Evolutionary conservation across 805 yeast species (phyloP).

Genomic region (Geotrichum ghanense): DNA sequence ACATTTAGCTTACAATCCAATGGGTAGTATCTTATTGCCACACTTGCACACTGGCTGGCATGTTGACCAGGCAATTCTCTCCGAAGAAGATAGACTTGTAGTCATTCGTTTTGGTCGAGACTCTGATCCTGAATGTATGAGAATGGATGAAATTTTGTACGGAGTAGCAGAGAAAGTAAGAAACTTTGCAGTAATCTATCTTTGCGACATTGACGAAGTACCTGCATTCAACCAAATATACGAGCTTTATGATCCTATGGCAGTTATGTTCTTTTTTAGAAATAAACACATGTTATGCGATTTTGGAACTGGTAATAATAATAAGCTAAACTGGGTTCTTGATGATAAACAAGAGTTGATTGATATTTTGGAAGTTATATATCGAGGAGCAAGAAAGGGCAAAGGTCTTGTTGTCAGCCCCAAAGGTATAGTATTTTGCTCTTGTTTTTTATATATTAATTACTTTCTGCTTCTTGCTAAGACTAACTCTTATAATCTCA

Average conservation of each 20-base stretch:
- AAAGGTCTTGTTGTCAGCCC: slow-evolving; percentile 87
- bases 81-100: slow-evolving; percentile 78
- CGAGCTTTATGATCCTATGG: slow-evolving; percentile 80
- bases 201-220: slow-evolving; percentile 82
- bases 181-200: slow-evolving; percentile 78
- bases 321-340: slow-evolving; percentile 74
- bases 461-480: slow-evolving; percentile 1
- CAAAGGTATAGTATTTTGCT: slow-evolving; percentile 21
- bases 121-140: slow-evolving; percentile 63
- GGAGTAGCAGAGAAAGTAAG: slow-evolving; percentile 71
- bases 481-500: not conserved
- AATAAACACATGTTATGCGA: slow-evolving; percentile 97
- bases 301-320: slow-evolving; percentile 96
- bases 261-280: slow-evolving; percentile 86
- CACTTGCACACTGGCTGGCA: slow-evolving; percentile 87
- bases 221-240: slow-evolving; percentile 88
- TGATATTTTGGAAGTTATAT: slow-evolving; percentile 81
- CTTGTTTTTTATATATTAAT: not conserved
- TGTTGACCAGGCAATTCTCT: slow-evolving; percentile 91
- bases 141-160: slow-evolving; percentile 79
- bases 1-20: slow-evolving; percentile 19
- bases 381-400: slow-evolving; percentile 86
- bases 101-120: slow-evolving; percentile 84
- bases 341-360: slow-evolving; percentile 81
- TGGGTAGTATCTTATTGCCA: slow-evolving; percentile 78